Conservation (phyloP, 345 rosid species). For the Pseudoturritis turrita region DNA sequence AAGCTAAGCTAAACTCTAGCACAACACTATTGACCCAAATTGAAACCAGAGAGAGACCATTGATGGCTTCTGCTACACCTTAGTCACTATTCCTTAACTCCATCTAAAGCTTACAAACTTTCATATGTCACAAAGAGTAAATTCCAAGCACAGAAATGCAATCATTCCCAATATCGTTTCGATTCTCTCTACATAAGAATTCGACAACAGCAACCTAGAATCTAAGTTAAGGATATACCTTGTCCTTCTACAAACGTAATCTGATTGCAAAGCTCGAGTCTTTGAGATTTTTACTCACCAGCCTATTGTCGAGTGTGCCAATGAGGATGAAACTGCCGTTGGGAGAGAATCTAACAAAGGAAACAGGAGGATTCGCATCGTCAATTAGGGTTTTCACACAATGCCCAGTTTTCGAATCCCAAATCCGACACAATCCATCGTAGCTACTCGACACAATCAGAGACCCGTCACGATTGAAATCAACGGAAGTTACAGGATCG, state of each 20-base stretch:
- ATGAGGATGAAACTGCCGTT: conserved; percentile 92
- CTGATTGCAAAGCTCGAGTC: not conserved
- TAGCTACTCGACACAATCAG: conserved; percentile 86
- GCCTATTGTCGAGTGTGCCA: conserved; percentile 72
- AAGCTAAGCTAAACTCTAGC: not conserved
- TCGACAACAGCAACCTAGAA: not conserved
- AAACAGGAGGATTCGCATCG: conserved; percentile 92
- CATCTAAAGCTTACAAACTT: not conserved
- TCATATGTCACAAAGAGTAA: not conserved
- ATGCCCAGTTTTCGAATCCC: conserved; percentile 90
- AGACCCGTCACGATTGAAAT: conserved; percentile 77
- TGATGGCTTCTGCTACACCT: not conserved
- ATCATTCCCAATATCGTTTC: not conserved
- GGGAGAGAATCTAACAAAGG: conserved; percentile 81
- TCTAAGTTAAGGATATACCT: too few relatives aligned
- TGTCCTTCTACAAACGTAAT: too few relatives aligned
- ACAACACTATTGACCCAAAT: not conserved
- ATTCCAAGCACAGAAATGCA: not conserved
- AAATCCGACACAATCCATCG: conserved; percentile 84
- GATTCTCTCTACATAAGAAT: not conserved
- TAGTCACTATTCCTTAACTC: not conserved
- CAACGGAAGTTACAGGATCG: conserved; percentile 86
- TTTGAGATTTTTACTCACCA: conserved; percentile 42
- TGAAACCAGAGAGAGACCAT: not conserved
- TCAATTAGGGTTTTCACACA: conserved; percentile 81